A percentile compares a stretch with the other conserved stretches of the same genome.
These are phyloP conservation scores for Apostasia ramifera DNA, from an alignment of 106 monocot genomes.

Conservation along the genomic window DNA sequence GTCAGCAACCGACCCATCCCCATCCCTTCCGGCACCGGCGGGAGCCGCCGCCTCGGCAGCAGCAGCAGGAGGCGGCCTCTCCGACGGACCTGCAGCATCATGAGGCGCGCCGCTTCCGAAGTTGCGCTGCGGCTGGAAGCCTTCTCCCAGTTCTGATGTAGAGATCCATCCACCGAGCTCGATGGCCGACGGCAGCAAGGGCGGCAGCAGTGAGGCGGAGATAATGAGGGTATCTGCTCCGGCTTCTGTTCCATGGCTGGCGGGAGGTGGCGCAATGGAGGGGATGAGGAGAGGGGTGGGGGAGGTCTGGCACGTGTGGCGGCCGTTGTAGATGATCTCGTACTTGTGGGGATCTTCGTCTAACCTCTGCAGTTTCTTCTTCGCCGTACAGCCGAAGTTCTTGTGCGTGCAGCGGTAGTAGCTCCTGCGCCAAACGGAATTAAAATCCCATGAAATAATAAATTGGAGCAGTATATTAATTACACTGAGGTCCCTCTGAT, in stretches of 20 bases:
- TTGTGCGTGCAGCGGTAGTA: slow-evolving; percentile 69
- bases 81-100: not conserved
- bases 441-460: not conserved
- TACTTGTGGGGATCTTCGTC: slow-evolving; percentile 56
- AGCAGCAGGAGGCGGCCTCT: not conserved
- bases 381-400: slow-evolving; percentile 72
- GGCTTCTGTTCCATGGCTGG: not conserved
- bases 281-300: slow-evolving; percentile 22
- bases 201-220: not conserved
- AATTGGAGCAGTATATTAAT: too few relatives aligned
- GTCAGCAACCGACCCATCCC: slow-evolving; percentile 33
- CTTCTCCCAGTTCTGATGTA: slow-evolving; percentile 1
- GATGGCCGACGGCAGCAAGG: not conserved
- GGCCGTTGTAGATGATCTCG: slow-evolving; percentile 50
- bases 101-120: too few relatives aligned
- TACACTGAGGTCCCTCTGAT: too few relatives aligned
- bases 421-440: slow-evolving; percentile 18
- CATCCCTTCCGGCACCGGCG: slow-evolving; percentile 14
- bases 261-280: not conserved
- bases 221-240: not conserved
- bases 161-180: too few relatives aligned
- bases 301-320: slow-evolving; percentile 54
- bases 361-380: slow-evolving; percentile 63
- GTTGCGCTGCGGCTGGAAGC: too few relatives aligned
- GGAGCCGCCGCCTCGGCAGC: not conserved